Evolutionary conservation across 2,329 filamentous ascomycete genomes (phyloP).

Genomic region (Ophiobolus disseminans): DNA sequence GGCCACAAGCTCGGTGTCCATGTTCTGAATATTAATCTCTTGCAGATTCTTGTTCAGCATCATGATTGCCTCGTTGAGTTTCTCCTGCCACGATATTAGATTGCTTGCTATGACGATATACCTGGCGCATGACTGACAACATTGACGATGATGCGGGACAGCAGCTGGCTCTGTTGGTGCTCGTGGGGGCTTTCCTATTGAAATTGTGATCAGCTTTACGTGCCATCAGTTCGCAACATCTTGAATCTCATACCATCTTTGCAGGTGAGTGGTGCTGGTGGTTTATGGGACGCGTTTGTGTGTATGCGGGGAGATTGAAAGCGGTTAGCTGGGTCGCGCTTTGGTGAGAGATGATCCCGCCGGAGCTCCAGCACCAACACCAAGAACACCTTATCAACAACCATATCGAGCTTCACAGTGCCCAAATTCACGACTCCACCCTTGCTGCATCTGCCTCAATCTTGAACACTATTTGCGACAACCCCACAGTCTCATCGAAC

Average conservation of each 20-base stretch:
- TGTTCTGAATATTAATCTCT: conserved; percentile 98
- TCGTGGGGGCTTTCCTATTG: conserved; percentile 90
- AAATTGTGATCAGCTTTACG: conserved; percentile 16
- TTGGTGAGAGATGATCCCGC: conserved; percentile 17
- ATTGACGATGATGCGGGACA: conserved; percentile 96
- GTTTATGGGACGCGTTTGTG: conserved; percentile 23
- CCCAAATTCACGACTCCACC: too few species aligned
- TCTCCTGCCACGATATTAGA: conserved; percentile 71
- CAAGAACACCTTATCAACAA: background rate
- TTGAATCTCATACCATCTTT: conserved; percentile 33
- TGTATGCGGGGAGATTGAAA: conserved; percentile 36
- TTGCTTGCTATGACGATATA: background rate
- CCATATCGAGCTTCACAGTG: too few species aligned
- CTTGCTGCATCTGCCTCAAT: too few species aligned
- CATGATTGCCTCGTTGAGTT: conserved; percentile 92
- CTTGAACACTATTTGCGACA: too few species aligned
- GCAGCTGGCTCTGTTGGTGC: conserved; percentile 91
- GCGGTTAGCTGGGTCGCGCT: conserved; percentile 31
- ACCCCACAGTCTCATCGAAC: too few species aligned
- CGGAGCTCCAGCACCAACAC: background rate
- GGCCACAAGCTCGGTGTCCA: conserved; percentile 96
- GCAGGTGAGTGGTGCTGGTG: conserved; percentile 4
- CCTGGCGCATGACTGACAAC: conserved; percentile 70
- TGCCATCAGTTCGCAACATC: background rate
- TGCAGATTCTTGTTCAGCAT: conserved; percentile 90